Evolutionary conservation across 768 basidiomycete species (phyloP), one percentile per base, ranked within the genome.

Genomic region (Leccinellum luteum): DNA sequence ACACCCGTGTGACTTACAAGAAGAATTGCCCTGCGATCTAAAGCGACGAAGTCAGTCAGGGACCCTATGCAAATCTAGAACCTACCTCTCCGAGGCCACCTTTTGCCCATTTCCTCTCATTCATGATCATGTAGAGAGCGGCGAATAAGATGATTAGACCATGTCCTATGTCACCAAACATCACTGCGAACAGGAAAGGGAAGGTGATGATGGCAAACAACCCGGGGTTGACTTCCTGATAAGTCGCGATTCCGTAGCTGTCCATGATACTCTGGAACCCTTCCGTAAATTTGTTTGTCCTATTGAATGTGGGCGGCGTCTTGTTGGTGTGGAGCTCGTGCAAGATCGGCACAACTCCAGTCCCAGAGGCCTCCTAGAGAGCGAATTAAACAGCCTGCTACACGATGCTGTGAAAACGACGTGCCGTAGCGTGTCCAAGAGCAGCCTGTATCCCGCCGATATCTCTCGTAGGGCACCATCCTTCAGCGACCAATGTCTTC

Each of bases 101-200:
- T 68, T 86, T 90, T 4, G 81, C 86, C 68, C 93, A 80, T 67
- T 83, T 86, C 73, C 81, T 85, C 75, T 99, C 97, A n/a, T 82
- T 78, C 54, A 89, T 55, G 69, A 98, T 93, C 92, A 98, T 94
- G 57, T 83, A 85, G 2, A 87, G 56, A 3, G 92, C 96, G 17
- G 87, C 84, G 43, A 81, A 67, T 61, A 90, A 81, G 65, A 92
- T 89, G 67, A 98, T 85, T 59, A 84, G 77, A 30, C 94, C 97
- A 74, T 99, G 97, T 3, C 97, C 97, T 68, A 98, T 91, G 74
- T 99, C 97, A 66, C 97, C 97, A 70, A 99, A 99, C 97, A 99
- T 99, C 76, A 99, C 92, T 5, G 94, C 96, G 66, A 98, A 99
- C 63, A 99, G 75, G 85, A 99, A 98, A 0, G 97, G 97, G 85